These are phyloP conservation scores for Triglochin maritima DNA, from an alignment of 106 monocot species.

Conservation along the genomic window DNA sequence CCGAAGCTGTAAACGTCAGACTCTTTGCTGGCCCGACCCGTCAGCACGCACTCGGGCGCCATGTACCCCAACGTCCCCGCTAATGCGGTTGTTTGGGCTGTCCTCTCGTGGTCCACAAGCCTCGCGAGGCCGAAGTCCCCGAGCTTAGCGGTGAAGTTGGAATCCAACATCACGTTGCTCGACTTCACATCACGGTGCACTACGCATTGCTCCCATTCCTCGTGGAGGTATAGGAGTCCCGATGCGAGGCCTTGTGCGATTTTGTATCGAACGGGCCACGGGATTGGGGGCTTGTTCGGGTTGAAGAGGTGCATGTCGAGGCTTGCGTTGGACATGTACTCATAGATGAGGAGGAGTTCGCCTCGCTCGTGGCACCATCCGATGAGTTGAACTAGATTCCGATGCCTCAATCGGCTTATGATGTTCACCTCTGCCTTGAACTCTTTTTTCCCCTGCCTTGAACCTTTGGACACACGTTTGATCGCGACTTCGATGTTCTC, in stretches of 20 bases:
- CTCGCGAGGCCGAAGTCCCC: slow-evolving; percentile 19
- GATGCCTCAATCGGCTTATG: slow-evolving; percentile 17
- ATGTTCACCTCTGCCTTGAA: slow-evolving; percentile 14
- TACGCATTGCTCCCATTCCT: slow-evolving; percentile 14
- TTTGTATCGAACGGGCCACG: neutral
- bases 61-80: slow-evolving; percentile 18
- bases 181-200: slow-evolving; percentile 17
- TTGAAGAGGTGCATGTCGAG: slow-evolving; percentile 20
- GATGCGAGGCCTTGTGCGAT: slow-evolving; percentile 2
- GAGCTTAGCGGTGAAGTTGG: slow-evolving; percentile 14
- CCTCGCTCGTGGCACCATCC: slow-evolving; percentile 5
- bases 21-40: slow-evolving; percentile 3
- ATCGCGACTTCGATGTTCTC: neutral
- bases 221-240: slow-evolving; percentile 4
- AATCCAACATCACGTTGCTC: slow-evolving; percentile 18
- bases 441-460: slow-evolving; percentile 14
- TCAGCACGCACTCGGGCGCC: slow-evolving; percentile 12
- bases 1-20: slow-evolving; percentile 11
- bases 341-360: slow-evolving; percentile 9
- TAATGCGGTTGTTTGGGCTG: slow-evolving; percentile 3
- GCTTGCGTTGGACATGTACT: slow-evolving; percentile 13
- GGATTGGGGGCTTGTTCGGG: neutral
- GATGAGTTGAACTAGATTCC: slow-evolving; percentile 10
- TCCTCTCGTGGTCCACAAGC: slow-evolving; percentile 5
- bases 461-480: slow-evolving; percentile 6